Evolutionary conservation across 352 stramenopile species (phyloP), one percentile per base, ranked within the genome.

Genomic region (Pythium aphanidermatum): DNA sequence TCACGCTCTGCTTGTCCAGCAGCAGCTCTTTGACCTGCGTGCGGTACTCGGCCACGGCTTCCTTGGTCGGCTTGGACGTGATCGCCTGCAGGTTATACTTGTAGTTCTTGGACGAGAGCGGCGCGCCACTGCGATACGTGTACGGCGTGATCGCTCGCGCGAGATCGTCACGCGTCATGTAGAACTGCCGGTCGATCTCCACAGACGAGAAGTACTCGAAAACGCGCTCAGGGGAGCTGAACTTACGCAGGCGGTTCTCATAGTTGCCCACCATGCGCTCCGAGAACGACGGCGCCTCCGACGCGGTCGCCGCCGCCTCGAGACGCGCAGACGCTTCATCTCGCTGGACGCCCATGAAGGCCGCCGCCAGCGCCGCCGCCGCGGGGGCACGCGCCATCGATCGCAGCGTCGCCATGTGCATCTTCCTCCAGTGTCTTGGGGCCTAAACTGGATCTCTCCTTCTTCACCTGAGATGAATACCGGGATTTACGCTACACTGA

Each of bases 121-220:
- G 75, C 21, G 75, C 81, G 4, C 81, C 81, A 32, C 65, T 72
- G 49, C 78, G 78, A 49, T 83, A 88, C 46, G 78, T 86, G 51
- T 86, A 95, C 16, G 82, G 84, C 37, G 79, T 92, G 38, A 95
- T 62, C 4, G 82, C 82, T n/a, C 82, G 66, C 30, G 81, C 77
- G 16, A 95, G 58, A 60, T 95, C 84, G 10, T 70, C 65, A 23
- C 72, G 72, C 25, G 81, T 93, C 84, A 95, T 95, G 53, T 69
- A 92, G 45, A 63, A 85, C 32, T 93, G 63, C 41, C 73, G 66
- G 39, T 92, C 72, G 54, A 93, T 65, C 58, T 89, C 66, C 2
- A 95, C 77, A 42, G 74, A 88, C 14, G 84, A 89, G 48, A 95
- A 95, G 59, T 95, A 95, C 71, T 92, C 79, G 47, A 95, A 95